Evolutionary conservation across 2,329 filamentous ascomycete species (phyloP), one percentile per base, ranked within the genome.

Genomic region (Cercospora zeae-maydis): DNA sequence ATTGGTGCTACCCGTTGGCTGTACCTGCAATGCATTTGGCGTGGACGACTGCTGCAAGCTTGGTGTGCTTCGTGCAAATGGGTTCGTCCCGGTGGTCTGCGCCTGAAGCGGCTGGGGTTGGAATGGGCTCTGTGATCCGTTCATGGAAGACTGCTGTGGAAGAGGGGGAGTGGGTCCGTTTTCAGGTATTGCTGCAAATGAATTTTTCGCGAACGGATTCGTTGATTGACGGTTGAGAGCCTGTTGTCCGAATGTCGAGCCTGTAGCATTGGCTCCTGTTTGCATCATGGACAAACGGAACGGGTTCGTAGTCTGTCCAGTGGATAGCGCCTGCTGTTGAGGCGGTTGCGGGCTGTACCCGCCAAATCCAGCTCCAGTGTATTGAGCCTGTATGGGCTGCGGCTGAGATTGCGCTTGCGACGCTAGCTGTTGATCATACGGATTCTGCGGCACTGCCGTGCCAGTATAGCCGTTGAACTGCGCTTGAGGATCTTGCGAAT

Each of bases 281-380:
- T 79, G 73, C 79, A 96, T 81, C 87, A 93, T 93, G 1, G 93
- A 97, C 73, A 92, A 89, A 45, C 95, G 85, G 84, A 99, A 99
- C 0, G 95, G 95, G 74, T 99, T 99, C 7, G 92, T 96, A 21
- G 81, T 87, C 24, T 63, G 61, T 72, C 76, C 70, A 8, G 92
- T 96, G 19, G 70, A 87, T 85, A 73, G 74, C 72, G 77, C 70
- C 53, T 78, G 77, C 53, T 72, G 73, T 61, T 75, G 75, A 47
- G 89, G 88, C 0, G 90, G 86, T 68, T 89, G 86, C 19, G 86
- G 81, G 3, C 88, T 86, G 74, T 91, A 96, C 1, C 91, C 91
- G 39, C 91, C 92, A 74, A 96, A 96, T 0, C 91, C 91, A 63
- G 89, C 87, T 1, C 91, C 92, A 0, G 91, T 89, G 63, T 85